Conservation (phyloP, 352 stramenopile genomes). For the Phytophthora sansomeana region DNA sequence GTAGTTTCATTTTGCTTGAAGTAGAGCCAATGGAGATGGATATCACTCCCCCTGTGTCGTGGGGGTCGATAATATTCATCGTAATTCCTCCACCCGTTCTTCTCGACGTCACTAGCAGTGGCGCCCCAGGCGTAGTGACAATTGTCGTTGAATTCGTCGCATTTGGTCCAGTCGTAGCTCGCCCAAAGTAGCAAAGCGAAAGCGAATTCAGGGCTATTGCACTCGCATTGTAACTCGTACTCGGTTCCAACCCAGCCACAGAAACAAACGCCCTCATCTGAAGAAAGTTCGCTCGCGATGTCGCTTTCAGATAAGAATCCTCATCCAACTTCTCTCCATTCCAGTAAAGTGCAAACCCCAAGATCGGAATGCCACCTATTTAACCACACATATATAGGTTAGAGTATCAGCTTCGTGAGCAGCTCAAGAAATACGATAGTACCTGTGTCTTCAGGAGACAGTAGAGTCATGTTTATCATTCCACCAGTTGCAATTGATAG, state of each 20-base stretch:
- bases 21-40: conserved; percentile 52
- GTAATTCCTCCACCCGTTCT: conserved; percentile 61
- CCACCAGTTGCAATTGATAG: conserved; percentile 54
- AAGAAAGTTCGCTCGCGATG: conserved; percentile 29
- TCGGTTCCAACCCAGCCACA: conserved; percentile 36
- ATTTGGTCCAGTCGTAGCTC: conserved; percentile 29
- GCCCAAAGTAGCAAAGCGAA: conserved; percentile 54
- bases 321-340: conserved; percentile 38
- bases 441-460: conserved; percentile 55
- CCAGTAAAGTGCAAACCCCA: conserved; percentile 49
- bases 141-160: conserved; percentile 34
- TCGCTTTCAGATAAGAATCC: conserved; percentile 21
- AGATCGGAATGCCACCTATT: conserved; percentile 56
- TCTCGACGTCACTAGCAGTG: conserved; percentile 28
- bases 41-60: conserved; percentile 56
- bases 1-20: conserved; percentile 30
- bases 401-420: not conserved
- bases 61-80: conserved; percentile 49
- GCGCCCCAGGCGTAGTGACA: conserved; percentile 39
- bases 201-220: conserved; percentile 49
- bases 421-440: not conserved
- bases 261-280: conserved; percentile 37
- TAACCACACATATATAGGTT: not conserved
- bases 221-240: conserved; percentile 43
- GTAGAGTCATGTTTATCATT: conserved; percentile 39